Evolutionary conservation across 805 yeast genomes (phyloP), one percentile per base, ranked within the genome.

Genomic region (Teunomyces funiuensis): DNA sequence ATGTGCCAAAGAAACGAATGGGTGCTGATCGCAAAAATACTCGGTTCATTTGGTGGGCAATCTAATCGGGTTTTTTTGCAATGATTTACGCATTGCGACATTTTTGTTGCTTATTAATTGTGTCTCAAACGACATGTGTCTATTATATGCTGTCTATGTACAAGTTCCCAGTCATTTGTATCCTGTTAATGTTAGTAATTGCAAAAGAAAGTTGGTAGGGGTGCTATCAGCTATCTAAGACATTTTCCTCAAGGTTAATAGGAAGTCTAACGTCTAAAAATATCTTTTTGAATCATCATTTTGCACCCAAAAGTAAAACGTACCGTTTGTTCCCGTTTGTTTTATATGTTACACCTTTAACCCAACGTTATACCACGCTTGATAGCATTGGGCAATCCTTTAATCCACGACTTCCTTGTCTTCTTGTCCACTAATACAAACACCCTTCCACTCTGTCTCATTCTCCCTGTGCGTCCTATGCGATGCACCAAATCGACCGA

Each of bases 391-490:
- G 89, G 89, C 36, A 89, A 69, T 2, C 93, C 95, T 53, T 80
- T 82, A 19, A 88, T 83, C 88, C 95, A 88, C 4, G 85, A 74
- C 52, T 83, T 83, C n/a, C 77, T 73, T 37, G 73, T 63, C 46
- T 80, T 84, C 47, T 82, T 81, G 46, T 82, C 84, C 19, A 84
- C 83, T 39, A 91, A 79, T 54, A 93, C 69, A 47, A 88, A 83
- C 2, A 88, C 97, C 46, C 96, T 75, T 10, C 99, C 99, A 27
- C 84, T 74, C 55, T 84, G 88, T 33, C 85, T 86, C 85, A 90
- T 83, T 59, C 99, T 70, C 2, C 97, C 97, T 0, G 97, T 91
- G 65, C 99, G 78, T 1, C 99, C 99, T 1, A 88, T 84, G 46
- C 99, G 72, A 60, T 91, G 98, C 15, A 91, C 80, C 45, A 91